A percentile compares a stretch with the other conserved stretches of the same genome.
phyloP scores from a whole-genome alignment of 306 rosid genomes.

The Prunus salicina region DNA sequence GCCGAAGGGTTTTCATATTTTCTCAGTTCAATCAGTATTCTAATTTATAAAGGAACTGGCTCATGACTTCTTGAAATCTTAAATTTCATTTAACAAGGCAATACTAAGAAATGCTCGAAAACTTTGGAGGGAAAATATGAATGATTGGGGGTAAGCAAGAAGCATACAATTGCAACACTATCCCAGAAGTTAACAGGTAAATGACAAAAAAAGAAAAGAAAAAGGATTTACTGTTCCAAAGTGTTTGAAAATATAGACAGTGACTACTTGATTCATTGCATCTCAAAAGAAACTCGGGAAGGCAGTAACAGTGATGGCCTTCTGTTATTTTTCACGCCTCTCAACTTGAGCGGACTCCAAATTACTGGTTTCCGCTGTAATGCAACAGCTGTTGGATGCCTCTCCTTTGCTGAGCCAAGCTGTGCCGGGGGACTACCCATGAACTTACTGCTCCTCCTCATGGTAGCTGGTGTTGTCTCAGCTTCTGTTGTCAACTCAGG shows the following conservation, averaged over 20 bases:
- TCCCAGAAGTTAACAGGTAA: conserved; percentile 4
- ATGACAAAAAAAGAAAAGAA: background rate
- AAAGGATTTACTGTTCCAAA: background rate
- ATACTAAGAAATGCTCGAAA: background rate
- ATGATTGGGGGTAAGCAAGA: conserved; percentile 35
- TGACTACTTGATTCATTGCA: conserved; percentile 30
- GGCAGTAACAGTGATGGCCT: conserved; percentile 74
- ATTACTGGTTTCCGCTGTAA: conserved; percentile 57
- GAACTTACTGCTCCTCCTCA: conserved; percentile 75
- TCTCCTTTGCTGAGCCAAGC: conserved; percentile 38
- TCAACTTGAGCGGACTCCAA: conserved; percentile 87
- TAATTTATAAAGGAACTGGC: background rate
- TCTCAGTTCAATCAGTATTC: background rate
- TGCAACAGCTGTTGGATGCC: conserved; percentile 49
- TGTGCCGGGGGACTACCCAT: conserved; percentile 68
- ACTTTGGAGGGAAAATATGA: background rate
- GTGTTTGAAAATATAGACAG: conserved; percentile 14
- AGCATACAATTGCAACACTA: conserved; percentile 32
- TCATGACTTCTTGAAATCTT: background rate
- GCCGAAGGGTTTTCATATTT: background rate
- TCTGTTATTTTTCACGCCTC: conserved; percentile 45
- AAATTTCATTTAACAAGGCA: background rate
- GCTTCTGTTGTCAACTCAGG: conserved; percentile 47
- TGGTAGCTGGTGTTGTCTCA: conserved; percentile 63
- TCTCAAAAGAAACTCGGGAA: conserved; percentile 44